Evolutionary conservation across 2,329 filamentous ascomycete species (phyloP).

Genomic region (Eutypella sp.): DNA sequence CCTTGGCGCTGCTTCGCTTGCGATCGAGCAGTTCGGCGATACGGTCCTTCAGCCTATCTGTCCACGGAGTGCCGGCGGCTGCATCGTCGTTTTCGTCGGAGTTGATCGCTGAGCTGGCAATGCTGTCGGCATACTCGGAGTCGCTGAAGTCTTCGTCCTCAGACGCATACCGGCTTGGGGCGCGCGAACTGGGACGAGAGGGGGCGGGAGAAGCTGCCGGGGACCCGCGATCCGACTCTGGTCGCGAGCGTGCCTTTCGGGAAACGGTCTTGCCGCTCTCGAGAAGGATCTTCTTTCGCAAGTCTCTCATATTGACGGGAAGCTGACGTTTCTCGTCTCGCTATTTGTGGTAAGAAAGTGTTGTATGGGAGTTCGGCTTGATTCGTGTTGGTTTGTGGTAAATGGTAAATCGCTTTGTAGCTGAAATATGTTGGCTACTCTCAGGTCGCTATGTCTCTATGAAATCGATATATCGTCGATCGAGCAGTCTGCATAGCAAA

Average conservation of each 20-base stretch:
- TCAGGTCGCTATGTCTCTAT: slow-evolving; percentile 24
- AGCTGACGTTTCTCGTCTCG: not conserved
- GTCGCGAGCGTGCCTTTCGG: slow-evolving; percentile 57
- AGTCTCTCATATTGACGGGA: slow-evolving; percentile 50
- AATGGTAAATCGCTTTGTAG: too few species aligned
- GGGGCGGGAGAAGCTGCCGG: slow-evolving; percentile 52
- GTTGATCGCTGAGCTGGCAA: slow-evolving; percentile 43
- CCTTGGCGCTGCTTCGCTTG: slow-evolving; percentile 71
- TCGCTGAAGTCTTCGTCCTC: slow-evolving; percentile 57
- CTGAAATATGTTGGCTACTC: too few species aligned
- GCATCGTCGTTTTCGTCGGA: slow-evolving; percentile 63
- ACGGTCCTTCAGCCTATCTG: slow-evolving; percentile 56
- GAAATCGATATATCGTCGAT: slow-evolving; percentile 16
- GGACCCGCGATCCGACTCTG: slow-evolving; percentile 52
- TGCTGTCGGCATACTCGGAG: slow-evolving; percentile 46
- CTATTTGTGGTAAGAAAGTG: not conserved
- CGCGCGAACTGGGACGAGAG: slow-evolving; percentile 55
- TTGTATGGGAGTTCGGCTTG: not conserved
- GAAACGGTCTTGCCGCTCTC: slow-evolving; percentile 70
- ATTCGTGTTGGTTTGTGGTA: not conserved
- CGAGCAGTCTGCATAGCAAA: slow-evolving; percentile 16
- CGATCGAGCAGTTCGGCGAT: slow-evolving; percentile 67
- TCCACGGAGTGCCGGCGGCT: slow-evolving; percentile 50
- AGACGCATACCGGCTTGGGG: slow-evolving; percentile 57
- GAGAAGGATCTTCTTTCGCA: slow-evolving; percentile 62